Percentiles rank a stretch among this genome's conserved stretches.
Evolutionary conservation across 2,329 filamentous ascomycete species (phyloP).

Genomic region (Penicillium sp.): DNA sequence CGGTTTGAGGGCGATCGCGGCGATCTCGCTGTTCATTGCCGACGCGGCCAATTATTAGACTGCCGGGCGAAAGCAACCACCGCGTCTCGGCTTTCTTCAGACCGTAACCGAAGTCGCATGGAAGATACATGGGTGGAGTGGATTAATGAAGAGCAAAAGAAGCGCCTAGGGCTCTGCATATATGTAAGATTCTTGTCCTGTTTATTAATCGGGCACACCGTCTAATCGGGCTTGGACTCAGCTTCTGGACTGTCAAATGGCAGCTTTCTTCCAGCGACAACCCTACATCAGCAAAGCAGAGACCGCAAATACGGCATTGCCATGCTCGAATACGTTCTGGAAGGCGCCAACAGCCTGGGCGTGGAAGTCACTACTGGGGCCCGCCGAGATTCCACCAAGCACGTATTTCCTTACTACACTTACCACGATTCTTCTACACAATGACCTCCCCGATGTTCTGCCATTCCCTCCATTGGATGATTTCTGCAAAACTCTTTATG

Average conservation of each 20-base stretch:
- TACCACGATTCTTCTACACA: neutral
- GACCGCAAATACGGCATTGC: neutral
- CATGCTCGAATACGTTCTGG: neutral
- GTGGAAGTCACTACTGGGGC: neutral
- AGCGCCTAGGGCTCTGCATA: neutral
- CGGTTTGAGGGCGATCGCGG: neutral
- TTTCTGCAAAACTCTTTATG: conserved; percentile 4
- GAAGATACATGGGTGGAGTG: neutral
- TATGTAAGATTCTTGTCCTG: neutral
- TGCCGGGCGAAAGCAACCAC: neutral
- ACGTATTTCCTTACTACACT: neutral
- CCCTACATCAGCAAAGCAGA: neutral
- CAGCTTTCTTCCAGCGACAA: neutral
- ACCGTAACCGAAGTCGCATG: neutral
- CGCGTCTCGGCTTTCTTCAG: neutral
- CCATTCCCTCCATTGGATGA: neutral
- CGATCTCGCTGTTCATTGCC: neutral
- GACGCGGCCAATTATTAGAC: neutral
- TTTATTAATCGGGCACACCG: neutral
- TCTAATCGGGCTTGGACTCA: neutral
- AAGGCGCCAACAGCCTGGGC: neutral
- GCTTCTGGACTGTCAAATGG: neutral
- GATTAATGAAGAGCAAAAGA: neutral
- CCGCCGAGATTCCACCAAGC: neutral
- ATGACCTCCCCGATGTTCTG: neutral